phyloP scores from a whole-genome alignment of 768 basidiomycete species.

The Lentinus tigrinus region DNA sequence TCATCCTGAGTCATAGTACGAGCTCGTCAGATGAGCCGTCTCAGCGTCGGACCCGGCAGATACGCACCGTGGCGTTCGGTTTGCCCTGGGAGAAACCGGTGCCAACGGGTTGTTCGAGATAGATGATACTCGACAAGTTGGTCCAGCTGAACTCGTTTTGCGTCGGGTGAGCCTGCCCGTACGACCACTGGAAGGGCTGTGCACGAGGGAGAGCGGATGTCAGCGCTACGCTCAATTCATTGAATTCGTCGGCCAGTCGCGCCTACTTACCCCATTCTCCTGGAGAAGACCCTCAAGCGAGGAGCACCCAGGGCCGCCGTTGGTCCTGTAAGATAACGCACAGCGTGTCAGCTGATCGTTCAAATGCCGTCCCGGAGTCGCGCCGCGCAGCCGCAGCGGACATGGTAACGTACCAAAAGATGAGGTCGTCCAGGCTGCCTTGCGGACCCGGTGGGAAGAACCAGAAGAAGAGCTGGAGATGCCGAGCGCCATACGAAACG shows the following conservation, averaged over 20 bases:
- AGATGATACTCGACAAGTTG: constrained; percentile 71
- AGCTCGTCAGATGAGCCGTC: background rate
- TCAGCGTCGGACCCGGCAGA: background rate
- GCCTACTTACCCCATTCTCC: constrained; percentile 64
- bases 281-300: constrained; percentile 70
- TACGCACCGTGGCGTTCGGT: constrained; percentile 49
- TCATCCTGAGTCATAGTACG: constrained; percentile 37
- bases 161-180: constrained; percentile 62
- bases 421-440: constrained; percentile 69
- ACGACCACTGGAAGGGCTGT: constrained; percentile 68
- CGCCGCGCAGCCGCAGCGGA: background rate
- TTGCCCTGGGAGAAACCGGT: constrained; percentile 74
- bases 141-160: constrained; percentile 75
- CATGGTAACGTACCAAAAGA: constrained; percentile 57
- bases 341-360: background rate
- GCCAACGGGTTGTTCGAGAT: constrained; percentile 78
- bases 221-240: too few species aligned
- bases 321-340: constrained; percentile 48
- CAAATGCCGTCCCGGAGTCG: background rate
- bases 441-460: constrained; percentile 77
- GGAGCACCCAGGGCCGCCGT: constrained; percentile 80
- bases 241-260: background rate
- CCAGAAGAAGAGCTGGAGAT: constrained; percentile 75
- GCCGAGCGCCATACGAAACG: background rate
- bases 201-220: too few species aligned